These are phyloP conservation scores for Trichophyton mentagrophytes DNA, from an alignment of 2,329 filamentous ascomycete species.

Conservation along the genomic window DNA sequence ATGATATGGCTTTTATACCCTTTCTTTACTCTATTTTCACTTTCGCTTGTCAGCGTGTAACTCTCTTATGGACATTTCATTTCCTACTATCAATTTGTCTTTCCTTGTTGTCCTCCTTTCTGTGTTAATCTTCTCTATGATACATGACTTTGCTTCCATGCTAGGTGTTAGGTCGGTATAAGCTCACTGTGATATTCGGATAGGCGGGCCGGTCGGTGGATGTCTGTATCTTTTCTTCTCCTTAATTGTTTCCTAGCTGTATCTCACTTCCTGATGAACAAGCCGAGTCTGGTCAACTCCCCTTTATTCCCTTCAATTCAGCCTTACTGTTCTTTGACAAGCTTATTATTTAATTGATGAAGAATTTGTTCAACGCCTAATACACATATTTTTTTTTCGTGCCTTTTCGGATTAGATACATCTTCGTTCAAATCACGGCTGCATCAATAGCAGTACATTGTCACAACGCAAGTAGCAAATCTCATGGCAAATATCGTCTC, in stretches of 20 bases:
- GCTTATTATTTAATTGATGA: neutral
- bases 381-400: neutral
- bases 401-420: neutral
- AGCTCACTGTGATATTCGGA: neutral
- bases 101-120: constrained; percentile 3
- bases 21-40: constrained; percentile 12
- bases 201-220: neutral
- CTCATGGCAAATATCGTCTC: neutral
- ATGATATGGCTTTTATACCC: constrained; percentile 9
- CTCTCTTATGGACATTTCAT: neutral
- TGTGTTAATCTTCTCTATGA: constrained; percentile 2
- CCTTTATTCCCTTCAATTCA: neutral
- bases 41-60: neutral
- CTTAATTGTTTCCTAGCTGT: neutral
- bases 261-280: neutral
- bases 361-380: neutral
- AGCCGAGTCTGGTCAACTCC: neutral
- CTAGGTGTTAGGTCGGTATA: neutral
- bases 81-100: constrained; percentile 11
- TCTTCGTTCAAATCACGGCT: neutral
- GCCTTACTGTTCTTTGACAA: neutral
- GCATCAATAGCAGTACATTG: neutral
- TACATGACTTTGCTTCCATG: constrained; percentile 2
- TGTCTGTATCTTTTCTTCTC: neutral
- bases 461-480: neutral